phyloP scores from a whole-genome alignment of 2,329 filamentous ascomycete species.

The Epichloe uncinata region DNA sequence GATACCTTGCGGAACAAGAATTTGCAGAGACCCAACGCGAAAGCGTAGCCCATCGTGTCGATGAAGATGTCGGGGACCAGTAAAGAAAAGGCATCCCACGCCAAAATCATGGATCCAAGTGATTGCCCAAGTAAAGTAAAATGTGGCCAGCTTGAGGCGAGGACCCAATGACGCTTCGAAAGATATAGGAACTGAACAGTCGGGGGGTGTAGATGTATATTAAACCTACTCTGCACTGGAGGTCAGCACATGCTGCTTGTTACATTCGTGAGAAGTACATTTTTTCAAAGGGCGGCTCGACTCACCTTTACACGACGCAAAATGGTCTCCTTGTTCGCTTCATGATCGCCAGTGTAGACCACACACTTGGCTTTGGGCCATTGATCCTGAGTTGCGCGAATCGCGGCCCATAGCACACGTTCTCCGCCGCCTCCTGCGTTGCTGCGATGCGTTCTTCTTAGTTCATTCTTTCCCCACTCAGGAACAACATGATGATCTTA shows the following conservation, averaged over 20 bases:
- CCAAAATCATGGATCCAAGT: conserved; percentile 72
- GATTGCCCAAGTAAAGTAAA: conserved; percentile 94
- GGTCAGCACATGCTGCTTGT: no score
- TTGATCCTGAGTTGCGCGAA: conserved; percentile 75
- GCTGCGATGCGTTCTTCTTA: conserved; percentile 29
- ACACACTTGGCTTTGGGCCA: conserved; percentile 84
- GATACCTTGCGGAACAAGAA: conserved; percentile 68
- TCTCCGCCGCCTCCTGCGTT: conserved; percentile 96
- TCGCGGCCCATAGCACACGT: conserved; percentile 89
- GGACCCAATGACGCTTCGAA: conserved; percentile 72
- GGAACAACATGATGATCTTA: conserved; percentile 25
- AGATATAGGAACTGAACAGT: conserved; percentile 84
- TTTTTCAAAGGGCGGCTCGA: not conserved
- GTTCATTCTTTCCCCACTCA: not conserved
- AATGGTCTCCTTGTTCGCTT: conserved; percentile 68
- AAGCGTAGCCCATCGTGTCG: conserved; percentile 97
- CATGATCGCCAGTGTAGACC: conserved; percentile 92
- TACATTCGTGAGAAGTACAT: no score
- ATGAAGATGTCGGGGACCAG: conserved; percentile 88
- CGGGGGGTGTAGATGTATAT: conserved; percentile 74
- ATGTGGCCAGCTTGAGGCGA: conserved; percentile 75
- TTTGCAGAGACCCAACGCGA: conserved; percentile 70
- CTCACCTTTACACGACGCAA: conserved; percentile 60
- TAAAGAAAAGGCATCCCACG: conserved; percentile 85
- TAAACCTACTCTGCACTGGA: conserved; percentile 61